These are phyloP conservation scores for Leishmania arabica DNA, from an alignment of 208 protist species.

Conservation along the genomic window DNA sequence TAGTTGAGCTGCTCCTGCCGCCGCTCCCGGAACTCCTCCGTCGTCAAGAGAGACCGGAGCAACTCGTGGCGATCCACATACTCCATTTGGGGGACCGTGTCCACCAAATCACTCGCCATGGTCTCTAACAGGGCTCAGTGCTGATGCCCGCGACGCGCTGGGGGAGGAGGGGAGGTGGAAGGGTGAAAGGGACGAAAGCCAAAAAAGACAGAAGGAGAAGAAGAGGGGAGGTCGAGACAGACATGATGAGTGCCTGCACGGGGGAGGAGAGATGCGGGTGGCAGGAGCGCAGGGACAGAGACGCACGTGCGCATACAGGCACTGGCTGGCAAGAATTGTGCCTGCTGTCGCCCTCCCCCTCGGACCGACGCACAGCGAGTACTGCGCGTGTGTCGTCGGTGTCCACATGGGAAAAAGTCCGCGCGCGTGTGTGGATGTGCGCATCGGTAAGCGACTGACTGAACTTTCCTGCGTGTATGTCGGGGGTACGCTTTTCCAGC, in stretches of 20 bases:
- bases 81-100: slow-evolving; percentile 62
- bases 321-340: neutral
- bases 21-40: slow-evolving; percentile 63
- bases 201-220: neutral
- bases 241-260: neutral
- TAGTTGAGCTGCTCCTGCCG: slow-evolving; percentile 75
- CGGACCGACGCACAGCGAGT: neutral
- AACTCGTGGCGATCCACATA: slow-evolving; percentile 89
- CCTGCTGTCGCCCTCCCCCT: neutral
- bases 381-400: neutral
- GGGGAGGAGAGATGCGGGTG: neutral
- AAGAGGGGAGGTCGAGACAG: neutral
- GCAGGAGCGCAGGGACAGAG: neutral
- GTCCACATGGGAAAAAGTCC: neutral
- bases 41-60: slow-evolving; percentile 65
- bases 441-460: neutral
- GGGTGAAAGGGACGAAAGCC: neutral
- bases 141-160: neutral
- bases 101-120: slow-evolving; percentile 73
- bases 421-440: neutral
- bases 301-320: neutral
- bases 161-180: neutral
- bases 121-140: neutral
- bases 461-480: neutral
- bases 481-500: neutral